Percentiles rank a stretch among this genome's conserved stretches.
phyloP scores from a whole-genome alignment of 106 monocot genomes.

The Phalaenopsis aphrodite region DNA sequence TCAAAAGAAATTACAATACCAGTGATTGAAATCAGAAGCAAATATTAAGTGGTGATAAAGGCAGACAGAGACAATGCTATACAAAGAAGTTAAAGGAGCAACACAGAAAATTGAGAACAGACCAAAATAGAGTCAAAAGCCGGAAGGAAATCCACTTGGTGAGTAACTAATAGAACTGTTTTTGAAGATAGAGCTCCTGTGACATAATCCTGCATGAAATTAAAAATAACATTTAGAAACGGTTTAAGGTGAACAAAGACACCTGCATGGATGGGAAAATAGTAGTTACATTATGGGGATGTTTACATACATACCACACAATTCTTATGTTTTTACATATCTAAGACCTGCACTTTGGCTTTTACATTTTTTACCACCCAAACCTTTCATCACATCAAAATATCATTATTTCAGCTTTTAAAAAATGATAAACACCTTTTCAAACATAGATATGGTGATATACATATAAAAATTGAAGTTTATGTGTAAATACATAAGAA shows the following conservation, averaged over 20 bases:
- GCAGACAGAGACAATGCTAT: neutral
- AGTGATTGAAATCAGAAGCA: neutral
- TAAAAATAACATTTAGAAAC: neutral
- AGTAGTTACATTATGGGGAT: too few relatives aligned
- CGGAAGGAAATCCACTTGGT: conserved; percentile 68
- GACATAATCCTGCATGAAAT: conserved; percentile 39
- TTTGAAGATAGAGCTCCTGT: conserved; percentile 36
- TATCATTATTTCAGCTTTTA: too few relatives aligned
- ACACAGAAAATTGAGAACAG: neutral
- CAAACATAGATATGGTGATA: too few relatives aligned
- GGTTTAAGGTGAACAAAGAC: neutral
- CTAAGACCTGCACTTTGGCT: too few relatives aligned
- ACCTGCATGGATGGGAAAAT: neutral
- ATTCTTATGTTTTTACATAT: too few relatives aligned
- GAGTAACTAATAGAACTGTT: conserved; percentile 58
- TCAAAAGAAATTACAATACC: neutral
- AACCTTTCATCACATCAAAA: too few relatives aligned
- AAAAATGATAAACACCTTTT: too few relatives aligned
- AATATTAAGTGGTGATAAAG: neutral
- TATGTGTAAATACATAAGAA: too few relatives aligned
- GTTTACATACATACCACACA: too few relatives aligned
- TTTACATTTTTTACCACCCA: too few relatives aligned
- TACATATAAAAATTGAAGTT: too few relatives aligned
- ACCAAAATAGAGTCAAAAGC: conserved; percentile 54
- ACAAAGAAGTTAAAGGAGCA: neutral